Conservation (phyloP, 768 basidiomycete genomes). For the Amanita thiersii region DNA sequence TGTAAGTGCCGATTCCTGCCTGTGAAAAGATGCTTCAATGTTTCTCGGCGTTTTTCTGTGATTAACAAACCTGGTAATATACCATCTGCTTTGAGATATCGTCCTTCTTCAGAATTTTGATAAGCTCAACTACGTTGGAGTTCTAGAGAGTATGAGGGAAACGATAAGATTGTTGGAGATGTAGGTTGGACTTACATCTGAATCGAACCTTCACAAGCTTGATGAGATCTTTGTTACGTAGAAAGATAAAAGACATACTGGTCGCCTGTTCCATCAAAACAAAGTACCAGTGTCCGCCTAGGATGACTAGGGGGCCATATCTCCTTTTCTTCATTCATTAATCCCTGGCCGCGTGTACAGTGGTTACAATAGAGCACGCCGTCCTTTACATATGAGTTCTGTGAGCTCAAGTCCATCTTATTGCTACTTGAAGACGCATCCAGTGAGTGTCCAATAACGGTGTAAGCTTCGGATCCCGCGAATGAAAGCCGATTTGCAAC, state of each 20-base stretch:
- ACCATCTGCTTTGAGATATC: conserved; percentile 40
- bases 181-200: conserved; percentile 23
- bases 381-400: neutral
- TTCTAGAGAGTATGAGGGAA: conserved; percentile 19
- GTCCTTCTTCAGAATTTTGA: conserved; percentile 43
- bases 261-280: conserved; percentile 60
- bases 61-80: conserved; percentile 56
- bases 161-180: neutral
- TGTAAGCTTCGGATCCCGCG: neutral
- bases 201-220: conserved; percentile 22
- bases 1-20: conserved; percentile 6
- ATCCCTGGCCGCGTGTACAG: neutral
- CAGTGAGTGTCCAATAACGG: neutral
- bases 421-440: neutral
- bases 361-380: neutral
- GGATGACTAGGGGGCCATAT: conserved; percentile 12
- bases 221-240: neutral
- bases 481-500: neutral
- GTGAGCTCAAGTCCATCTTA: neutral
- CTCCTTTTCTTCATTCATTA: neutral
- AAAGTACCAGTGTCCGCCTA: conserved; percentile 49
- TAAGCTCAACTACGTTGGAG: conserved; percentile 42
- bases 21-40: conserved; percentile 4
- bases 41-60: neutral
- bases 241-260: conserved; percentile 18